Percentiles rank a stretch among this genome's conserved stretches.
phyloP scores from a whole-genome alignment of 108 stramenopile species.

The Pseudonitzschia delicatissima region DNA sequence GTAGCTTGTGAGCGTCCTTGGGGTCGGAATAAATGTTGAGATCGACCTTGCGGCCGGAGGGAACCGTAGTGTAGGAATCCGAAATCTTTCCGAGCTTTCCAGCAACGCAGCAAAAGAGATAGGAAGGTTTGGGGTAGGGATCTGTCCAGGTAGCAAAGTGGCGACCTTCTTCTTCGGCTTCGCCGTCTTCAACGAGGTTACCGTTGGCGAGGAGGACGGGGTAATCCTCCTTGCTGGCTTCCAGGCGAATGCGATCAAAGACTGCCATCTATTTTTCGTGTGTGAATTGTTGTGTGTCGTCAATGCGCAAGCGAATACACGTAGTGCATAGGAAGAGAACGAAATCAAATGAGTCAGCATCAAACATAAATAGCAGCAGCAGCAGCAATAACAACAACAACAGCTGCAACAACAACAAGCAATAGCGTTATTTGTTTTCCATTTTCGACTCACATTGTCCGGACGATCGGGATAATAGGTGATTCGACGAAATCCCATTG shows the following conservation, averaged over 20 bases:
- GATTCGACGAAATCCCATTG: conserved; percentile 88
- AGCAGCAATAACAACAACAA: no score
- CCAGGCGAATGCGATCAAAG: conserved; percentile 72
- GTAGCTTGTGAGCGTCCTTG: conserved; percentile 83
- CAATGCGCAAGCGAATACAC: no score
- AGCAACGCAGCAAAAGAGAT: conserved; percentile 93
- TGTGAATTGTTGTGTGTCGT: no score
- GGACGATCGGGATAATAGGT: conserved; percentile 94
- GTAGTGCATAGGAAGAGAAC: no score
- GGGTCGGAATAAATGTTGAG: conserved; percentile 81
- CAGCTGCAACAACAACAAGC: no score
- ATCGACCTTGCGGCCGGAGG: conserved; percentile 73
- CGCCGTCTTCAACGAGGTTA: conserved; percentile 75
- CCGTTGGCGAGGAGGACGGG: conserved; percentile 93
- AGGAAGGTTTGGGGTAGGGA: conserved; percentile 94
- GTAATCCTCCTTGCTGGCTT: conserved; percentile 71
- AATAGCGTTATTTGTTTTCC: no score
- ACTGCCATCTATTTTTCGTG: conserved; percentile 85
- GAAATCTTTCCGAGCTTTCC: conserved; percentile 84
- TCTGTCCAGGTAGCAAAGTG: conserved; percentile 91
- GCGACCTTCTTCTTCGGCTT: conserved; percentile 36
- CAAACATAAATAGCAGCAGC: no score
- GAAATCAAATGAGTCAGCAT: no score
- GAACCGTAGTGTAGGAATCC: conserved; percentile 65
- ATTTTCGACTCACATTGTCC: conserved; percentile 55